Base-by-base conservation (phyloP, 768 basidiomycete species). In the Lentinula raphanica region DNA sequence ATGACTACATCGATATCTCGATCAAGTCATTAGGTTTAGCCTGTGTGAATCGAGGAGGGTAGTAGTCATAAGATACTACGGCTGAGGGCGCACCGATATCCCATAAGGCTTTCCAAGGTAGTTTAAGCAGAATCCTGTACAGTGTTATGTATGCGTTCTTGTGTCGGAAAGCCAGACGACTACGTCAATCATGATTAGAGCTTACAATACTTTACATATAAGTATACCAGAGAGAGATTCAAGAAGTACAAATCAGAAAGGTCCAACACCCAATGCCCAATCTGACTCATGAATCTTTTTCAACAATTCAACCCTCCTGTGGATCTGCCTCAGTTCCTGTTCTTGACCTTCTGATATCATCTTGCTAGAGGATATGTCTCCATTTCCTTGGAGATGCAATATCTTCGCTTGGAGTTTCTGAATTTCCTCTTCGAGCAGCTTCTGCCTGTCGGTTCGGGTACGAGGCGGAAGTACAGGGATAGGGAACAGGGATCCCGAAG, bases 381-480 rank as follows among this genome's bases (percentile, higher is more conserved):
- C 31, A 17, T 38, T 19, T 23, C 45, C 56, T 29, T 57, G 56
- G 36, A 57, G 56, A 11, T 28, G 13, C 31, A 57, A 48, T 36
- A 57, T 57, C n/a, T 36, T 57, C 6, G 45, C 44, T 36, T 57
- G 56, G 19, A 57, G 35, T 12, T 7, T 15, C 31, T 57, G 56
- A 38, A 57, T 57, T 12, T 57, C 56, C 32, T 36, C 31, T 19
- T 57, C 56, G 27, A 57, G 48, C 46, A 36, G 3, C 56, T 49
- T 57, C 23, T 57, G 56, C 11, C 56, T 45, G 21, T 49, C 46
- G 6, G 56, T 57, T 13, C 56, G 44, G 9, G 56, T 38, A 5
- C 56, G 44, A 27, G 56, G 35, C 21, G 56, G 56, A 9, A 57
- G 31, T 49, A 45, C 28, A 36, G 56, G 56, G 28, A 57, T 36